phyloP scores from a whole-genome alignment of 768 basidiomycete species.

The Mycena venus region DNA sequence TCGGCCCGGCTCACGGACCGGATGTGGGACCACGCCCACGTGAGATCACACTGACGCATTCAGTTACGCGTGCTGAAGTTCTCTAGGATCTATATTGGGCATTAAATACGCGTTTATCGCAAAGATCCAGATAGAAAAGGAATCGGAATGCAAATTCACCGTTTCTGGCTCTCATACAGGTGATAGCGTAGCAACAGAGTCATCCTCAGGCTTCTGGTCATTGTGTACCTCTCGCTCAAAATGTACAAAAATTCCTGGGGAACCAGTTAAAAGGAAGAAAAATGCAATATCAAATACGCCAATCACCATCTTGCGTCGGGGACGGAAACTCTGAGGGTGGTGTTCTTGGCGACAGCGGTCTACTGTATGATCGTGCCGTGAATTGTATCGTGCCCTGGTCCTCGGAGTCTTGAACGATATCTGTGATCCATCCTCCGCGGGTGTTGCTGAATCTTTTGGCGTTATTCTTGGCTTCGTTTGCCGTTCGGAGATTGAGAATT shows the following conservation, averaged over 20 bases:
- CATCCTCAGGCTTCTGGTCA: neutral
- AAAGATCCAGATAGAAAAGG: no score
- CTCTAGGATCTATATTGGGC: no score
- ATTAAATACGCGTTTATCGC: no score
- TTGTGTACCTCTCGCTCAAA: constrained; percentile 4
- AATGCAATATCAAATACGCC: neutral
- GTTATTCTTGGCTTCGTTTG: neutral
- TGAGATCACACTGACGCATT: no score
- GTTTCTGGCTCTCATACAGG: neutral
- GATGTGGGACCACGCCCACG: no score
- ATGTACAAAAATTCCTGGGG: constrained; percentile 6
- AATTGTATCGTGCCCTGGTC: neutral
- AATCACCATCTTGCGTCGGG: neutral
- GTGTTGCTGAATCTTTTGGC: constrained; percentile 25
- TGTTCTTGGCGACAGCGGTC: neutral
- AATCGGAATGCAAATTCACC: no score
- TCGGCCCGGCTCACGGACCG: no score
- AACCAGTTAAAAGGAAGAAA: no score
- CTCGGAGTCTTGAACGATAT: constrained; percentile 12
- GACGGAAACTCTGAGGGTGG: neutral
- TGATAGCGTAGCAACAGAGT: neutral
- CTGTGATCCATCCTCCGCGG: constrained; percentile 28
- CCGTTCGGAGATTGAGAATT: constrained; percentile 26
- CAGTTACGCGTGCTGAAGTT: no score
- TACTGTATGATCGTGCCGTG: neutral